Percentiles rank a stretch among this genome's conserved stretches.
Conservation (phyloP, 495 filamentous ascomycete genomes). For the Penicillium steckii region DNA sequence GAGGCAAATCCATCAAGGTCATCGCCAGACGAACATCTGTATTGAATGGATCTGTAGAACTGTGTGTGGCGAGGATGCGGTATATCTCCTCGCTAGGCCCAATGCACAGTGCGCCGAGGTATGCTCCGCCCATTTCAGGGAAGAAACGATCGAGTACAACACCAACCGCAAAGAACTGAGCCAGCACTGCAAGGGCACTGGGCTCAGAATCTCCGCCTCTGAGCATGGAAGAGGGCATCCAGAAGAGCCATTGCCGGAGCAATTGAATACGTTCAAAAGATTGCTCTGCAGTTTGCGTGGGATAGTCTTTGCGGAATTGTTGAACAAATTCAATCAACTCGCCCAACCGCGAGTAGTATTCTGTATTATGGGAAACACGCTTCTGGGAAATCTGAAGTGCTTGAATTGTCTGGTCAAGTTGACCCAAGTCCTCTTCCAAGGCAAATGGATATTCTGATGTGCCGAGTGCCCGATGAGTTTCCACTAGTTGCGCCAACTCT, state of each 20-base stretch:
- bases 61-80: slow-evolving; percentile 44
- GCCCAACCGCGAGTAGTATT: slow-evolving; percentile 70
- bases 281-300: slow-evolving; percentile 70
- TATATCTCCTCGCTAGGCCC: slow-evolving; percentile 78
- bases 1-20: slow-evolving; percentile 41
- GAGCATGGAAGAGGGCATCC: slow-evolving; percentile 80
- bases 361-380: slow-evolving; percentile 67
- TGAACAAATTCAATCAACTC: slow-evolving; percentile 82
- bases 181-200: slow-evolving; percentile 59
- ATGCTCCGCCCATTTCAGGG: slow-evolving; percentile 85
- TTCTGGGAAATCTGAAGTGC: slow-evolving; percentile 66
- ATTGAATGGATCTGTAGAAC: slow-evolving; percentile 35
- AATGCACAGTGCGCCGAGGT: slow-evolving; percentile 74
- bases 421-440: slow-evolving; percentile 62
- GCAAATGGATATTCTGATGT: slow-evolving; percentile 53
- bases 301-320: slow-evolving; percentile 69
- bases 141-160: slow-evolving; percentile 86
- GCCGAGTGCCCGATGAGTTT: slow-evolving; percentile 55
- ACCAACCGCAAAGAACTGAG: slow-evolving; percentile 88
- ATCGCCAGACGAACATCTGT: slow-evolving; percentile 34
- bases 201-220: slow-evolving; percentile 42
- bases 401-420: slow-evolving; percentile 55
- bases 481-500: slow-evolving; percentile 78
- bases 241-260: slow-evolving; percentile 90
- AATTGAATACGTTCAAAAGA: slow-evolving; percentile 86